Percentiles rank a stretch among this genome's conserved stretches.
Conservation (phyloP, 192 early-diverging fungal species). For the Backusella psychrophila region DNA sequence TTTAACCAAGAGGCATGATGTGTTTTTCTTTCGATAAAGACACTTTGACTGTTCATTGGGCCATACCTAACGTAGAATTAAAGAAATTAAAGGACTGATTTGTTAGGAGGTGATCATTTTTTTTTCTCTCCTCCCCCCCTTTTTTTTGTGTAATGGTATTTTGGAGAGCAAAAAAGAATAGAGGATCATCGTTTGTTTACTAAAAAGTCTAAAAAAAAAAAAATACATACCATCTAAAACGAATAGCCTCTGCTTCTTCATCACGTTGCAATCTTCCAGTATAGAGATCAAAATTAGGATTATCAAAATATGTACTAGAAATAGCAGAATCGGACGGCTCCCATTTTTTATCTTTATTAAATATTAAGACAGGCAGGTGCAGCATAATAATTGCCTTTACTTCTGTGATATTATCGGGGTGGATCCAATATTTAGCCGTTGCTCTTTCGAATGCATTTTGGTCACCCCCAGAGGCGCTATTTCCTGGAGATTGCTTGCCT, state of each 20-base stretch:
- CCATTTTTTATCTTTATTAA: slow-evolving; percentile 47
- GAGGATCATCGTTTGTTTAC: neutral
- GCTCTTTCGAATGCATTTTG: slow-evolving; percentile 71
- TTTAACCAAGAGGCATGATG: slow-evolving; percentile 36
- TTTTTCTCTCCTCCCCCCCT: neutral
- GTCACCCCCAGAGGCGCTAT: slow-evolving; percentile 29
- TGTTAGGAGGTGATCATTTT: neutral
- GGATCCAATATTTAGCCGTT: slow-evolving; percentile 58
- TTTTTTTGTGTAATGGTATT: neutral
- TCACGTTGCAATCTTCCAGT: slow-evolving; percentile 31
- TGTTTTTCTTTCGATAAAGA: slow-evolving; percentile 38
- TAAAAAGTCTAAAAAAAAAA: neutral
- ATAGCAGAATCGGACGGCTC: slow-evolving; percentile 34
- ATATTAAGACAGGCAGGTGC: slow-evolving; percentile 45
- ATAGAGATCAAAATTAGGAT: slow-evolving; percentile 33
- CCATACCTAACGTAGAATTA: slow-evolving; percentile 26
- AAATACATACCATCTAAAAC: slow-evolving; percentile 57
- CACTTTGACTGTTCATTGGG: slow-evolving; percentile 10
- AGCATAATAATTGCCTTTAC: slow-evolving; percentile 39
- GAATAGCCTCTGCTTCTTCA: slow-evolving; percentile 38
- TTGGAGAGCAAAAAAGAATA: neutral
- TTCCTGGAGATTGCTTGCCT: slow-evolving; percentile 24
- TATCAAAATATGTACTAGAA: slow-evolving; percentile 38
- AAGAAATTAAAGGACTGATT: slow-evolving; percentile 1
- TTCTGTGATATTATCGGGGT: slow-evolving; percentile 41